Percentiles rank a stretch among this genome's conserved stretches.
Evolutionary conservation across 1,284 basidiomycete genomes (phyloP).

Genomic region (Cutaneotrichosporon sp.): DNA sequence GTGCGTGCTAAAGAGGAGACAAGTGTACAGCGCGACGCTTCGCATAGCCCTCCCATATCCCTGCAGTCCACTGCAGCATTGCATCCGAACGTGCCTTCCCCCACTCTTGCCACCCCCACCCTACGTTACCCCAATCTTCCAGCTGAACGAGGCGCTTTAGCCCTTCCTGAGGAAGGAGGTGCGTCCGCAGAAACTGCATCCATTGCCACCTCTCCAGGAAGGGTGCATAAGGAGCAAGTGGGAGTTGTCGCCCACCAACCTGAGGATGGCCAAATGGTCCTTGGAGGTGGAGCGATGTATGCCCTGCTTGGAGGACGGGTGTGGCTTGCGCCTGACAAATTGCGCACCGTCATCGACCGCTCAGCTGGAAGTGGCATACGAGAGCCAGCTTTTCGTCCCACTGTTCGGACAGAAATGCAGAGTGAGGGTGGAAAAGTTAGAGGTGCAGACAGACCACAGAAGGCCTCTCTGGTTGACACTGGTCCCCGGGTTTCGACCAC

Average conservation of each 20-base stretch:
- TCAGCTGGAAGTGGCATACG: too few species aligned
- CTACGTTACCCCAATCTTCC: too few species aligned
- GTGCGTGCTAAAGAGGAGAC: too few species aligned
- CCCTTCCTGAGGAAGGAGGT: not conserved
- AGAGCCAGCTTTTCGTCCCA: too few species aligned
- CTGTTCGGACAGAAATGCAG: not conserved
- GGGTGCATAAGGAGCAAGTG: not conserved
- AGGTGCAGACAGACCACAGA: not conserved
- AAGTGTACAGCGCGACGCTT: not conserved
- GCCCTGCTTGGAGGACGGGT: constrained; percentile 36
- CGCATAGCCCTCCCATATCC: too few species aligned
- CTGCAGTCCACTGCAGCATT: too few species aligned
- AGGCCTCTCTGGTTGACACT: not conserved
- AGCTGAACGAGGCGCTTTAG: too few species aligned
- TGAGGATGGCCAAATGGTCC: not conserved
- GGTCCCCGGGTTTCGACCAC: too few species aligned
- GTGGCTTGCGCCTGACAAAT: constrained; percentile 24
- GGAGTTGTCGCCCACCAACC: not conserved
- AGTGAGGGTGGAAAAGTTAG: not conserved
- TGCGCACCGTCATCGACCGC: constrained; percentile 30
- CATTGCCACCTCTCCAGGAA: not conserved
- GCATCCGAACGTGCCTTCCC: not conserved
- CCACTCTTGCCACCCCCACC: not conserved
- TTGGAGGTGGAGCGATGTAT: constrained; percentile 42
- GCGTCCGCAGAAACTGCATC: not conserved